Conservation (phyloP, 345 rosid species). For the Linum tenue region DNA sequence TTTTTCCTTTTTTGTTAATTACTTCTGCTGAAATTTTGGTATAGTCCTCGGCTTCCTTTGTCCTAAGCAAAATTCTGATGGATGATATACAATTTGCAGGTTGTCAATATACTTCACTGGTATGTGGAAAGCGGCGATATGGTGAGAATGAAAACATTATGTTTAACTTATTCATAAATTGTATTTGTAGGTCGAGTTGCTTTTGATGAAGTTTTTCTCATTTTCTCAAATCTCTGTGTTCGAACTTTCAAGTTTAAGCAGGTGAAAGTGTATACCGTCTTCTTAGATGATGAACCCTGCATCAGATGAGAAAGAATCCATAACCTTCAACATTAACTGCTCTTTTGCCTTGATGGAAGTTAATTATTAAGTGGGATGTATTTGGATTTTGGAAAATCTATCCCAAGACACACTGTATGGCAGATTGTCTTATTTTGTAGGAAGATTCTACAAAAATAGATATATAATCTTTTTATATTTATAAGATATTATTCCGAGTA, state of each 20-base stretch:
- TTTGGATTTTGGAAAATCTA: no score
- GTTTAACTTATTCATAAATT: conserved; percentile 7
- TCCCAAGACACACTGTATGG: no score
- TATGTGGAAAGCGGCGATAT: conserved; percentile 76
- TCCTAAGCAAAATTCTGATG: conserved; percentile 2
- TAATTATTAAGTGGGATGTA: no score
- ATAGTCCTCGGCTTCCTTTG: neutral
- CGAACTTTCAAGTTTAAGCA: neutral
- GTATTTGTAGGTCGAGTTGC: neutral
- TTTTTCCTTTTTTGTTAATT: neutral
- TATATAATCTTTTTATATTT: no score
- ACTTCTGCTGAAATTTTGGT: neutral
- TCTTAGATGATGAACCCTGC: no score
- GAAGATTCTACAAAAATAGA: no score
- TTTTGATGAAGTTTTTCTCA: neutral
- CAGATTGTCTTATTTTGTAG: no score
- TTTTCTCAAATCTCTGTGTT: neutral
- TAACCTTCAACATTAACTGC: no score
- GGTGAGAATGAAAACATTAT: conserved; percentile 35
- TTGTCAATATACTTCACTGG: conserved; percentile 76
- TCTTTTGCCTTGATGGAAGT: no score
- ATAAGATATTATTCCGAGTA: no score
- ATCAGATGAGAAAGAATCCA: no score
- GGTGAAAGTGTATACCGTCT: no score
- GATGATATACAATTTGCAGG: conserved; percentile 39